Evolutionary conservation across 768 basidiomycete species (phyloP), one percentile per base, ranked within the genome.

Genomic region (Cyclocybe aegerita): DNA sequence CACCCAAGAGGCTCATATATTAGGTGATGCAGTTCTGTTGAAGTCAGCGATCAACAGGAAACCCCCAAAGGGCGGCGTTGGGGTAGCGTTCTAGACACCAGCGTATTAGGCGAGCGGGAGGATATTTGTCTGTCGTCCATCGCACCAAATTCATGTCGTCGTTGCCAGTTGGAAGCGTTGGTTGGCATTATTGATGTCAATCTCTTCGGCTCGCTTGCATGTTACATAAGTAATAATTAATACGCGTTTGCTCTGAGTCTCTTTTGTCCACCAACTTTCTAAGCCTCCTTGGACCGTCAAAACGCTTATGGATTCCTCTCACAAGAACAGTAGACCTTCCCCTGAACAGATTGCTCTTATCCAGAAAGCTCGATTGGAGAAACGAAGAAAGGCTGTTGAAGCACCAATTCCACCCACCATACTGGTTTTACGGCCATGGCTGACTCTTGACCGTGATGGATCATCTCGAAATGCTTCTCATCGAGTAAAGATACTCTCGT

Each of bases 401-500:
- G 38, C 58, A 56, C 43, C 59, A 60, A n/a, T 38, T 32, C 43
- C 48, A 66, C 57, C 63, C 41, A 15, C 58, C 36, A 23, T 29
- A 9, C 67, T 77, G 31, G 43, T 70, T 14, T 43, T 63, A 37
- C 68, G 79, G 16, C 63, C 65, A n/a, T 81, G 78, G 78, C 59
- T 78, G 31, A 48, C 68, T 11, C 51, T 71, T 38, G 50, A 50
- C 29, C 54, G 42, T 39, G 58, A 42, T 36, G 56, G 34, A 32
- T 10, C 10, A 8, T 16, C 38, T 33, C 51, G 62, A 37, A 53
- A 64, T 12, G 55, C 42, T 29, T 42, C 39, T 60, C 73, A 57
- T 46, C 72, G 53, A 47, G 51, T 84, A 53, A 88, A 74, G 61
- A 64, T 93, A 43, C 73, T 90, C 72, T 87, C 87, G 4, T 93